These are phyloP conservation scores for Spirogloea muscicola DNA, from an alignment of 139 green algal species.

Conservation along the genomic window DNA sequence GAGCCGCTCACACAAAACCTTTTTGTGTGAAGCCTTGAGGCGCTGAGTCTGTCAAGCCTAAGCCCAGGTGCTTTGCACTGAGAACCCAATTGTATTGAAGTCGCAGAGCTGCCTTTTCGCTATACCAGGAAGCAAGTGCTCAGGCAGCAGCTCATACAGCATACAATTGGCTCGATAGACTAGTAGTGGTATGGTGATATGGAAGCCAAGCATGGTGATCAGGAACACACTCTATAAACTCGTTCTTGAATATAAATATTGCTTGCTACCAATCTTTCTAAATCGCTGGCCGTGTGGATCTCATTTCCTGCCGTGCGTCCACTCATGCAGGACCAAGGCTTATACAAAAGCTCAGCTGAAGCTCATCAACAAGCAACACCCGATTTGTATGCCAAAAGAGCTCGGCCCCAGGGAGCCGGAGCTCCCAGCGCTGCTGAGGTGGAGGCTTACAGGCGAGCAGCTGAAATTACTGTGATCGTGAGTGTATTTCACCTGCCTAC, in stretches of 20 bases:
- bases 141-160: no score
- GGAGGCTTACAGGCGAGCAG: constrained; percentile 19
- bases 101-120: no score
- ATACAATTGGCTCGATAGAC: no score
- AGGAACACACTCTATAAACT: no score
- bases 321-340: background rate
- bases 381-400: constrained; percentile 3
- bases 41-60: no score
- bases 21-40: background rate
- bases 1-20: background rate
- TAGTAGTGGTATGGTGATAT: no score
- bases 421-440: constrained; percentile 25
- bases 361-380: background rate
- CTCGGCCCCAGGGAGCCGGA: background rate
- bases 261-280: no score
- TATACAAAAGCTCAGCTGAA: constrained; percentile 6
- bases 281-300: background rate
- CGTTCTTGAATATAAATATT: no score
- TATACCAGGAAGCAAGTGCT: no score
- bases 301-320: background rate
- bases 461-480: constrained; percentile 47
- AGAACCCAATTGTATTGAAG: background rate
- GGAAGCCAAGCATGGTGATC: no score
- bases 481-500: constrained; percentile 10
- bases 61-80: background rate